phyloP scores from a whole-genome alignment of 139 green algal genomes.

The Auxenochlorella pyrenoidosa region DNA sequence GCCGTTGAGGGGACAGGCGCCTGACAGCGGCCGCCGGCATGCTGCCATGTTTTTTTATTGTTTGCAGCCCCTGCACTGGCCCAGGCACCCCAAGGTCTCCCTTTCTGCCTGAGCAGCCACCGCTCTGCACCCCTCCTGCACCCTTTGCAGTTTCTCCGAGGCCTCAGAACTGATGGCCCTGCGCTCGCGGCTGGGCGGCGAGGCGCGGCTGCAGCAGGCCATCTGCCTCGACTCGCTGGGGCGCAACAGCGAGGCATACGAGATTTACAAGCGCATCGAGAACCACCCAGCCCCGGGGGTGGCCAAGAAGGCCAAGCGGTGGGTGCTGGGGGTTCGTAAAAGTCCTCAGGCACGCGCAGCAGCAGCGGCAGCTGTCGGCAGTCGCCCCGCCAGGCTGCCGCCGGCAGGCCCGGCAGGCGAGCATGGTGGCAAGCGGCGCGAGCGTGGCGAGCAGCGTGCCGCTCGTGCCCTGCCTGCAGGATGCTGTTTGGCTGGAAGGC shows the following conservation, averaged over 20 bases:
- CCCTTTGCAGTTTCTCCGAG: slow-evolving; percentile 27
- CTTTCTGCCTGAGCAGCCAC: too few species aligned
- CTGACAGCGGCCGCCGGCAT: too few species aligned
- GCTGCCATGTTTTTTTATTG: too few species aligned
- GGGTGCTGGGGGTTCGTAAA: background rate
- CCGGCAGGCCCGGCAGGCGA: too few species aligned
- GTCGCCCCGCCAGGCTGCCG: too few species aligned
- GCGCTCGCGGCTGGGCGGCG: slow-evolving; percentile 66
- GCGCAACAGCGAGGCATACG: slow-evolving; percentile 61
- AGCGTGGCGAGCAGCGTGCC: too few species aligned
- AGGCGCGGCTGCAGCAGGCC: slow-evolving; percentile 76
- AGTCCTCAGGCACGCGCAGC: too few species aligned
- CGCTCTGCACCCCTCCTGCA: background rate
- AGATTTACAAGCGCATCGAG: slow-evolving; percentile 71
- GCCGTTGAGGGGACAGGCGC: too few species aligned
- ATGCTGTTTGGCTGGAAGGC: slow-evolving; percentile 85
- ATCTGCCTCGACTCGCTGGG: slow-evolving; percentile 89
- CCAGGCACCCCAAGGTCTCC: too few species aligned
- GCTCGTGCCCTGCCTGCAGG: background rate
- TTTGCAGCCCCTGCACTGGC: too few species aligned
- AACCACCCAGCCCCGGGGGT: slow-evolving; percentile 63
- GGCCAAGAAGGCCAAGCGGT: slow-evolving; percentile 65
- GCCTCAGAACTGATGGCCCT: slow-evolving; percentile 47
- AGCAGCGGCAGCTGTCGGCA: too few species aligned
- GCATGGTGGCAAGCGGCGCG: too few species aligned